Conservation (phyloP, 805 yeast genomes). For the Schwanniomyces polymorphus region DNA sequence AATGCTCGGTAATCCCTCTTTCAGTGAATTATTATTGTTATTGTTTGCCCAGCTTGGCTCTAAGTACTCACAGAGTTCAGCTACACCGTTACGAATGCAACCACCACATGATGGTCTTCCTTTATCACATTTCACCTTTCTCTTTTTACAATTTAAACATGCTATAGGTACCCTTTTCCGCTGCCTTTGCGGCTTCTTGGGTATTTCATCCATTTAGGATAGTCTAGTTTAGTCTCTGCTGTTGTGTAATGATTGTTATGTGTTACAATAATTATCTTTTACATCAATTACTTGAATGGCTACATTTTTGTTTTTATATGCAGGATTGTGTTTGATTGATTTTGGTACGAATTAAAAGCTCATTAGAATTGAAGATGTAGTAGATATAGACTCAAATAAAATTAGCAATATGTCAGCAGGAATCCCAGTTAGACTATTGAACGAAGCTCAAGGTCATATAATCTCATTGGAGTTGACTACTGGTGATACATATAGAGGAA, state of each 20-base stretch:
- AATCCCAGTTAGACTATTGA: slow-evolving; percentile 81
- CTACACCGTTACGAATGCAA: slow-evolving; percentile 40
- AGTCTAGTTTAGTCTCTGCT: neutral
- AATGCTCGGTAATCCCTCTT: neutral
- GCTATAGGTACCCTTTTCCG: slow-evolving; percentile 40
- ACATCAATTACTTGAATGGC: neutral
- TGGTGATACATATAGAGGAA: slow-evolving; percentile 89
- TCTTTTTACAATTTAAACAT: slow-evolving; percentile 38
- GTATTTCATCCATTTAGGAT: neutral
- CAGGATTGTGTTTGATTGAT: neutral
- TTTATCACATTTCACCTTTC: slow-evolving; percentile 47
- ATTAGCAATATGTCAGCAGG: slow-evolving; percentile 55
- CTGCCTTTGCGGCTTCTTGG: slow-evolving; percentile 12
- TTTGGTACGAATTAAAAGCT: neutral
- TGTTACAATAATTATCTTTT: neutral
- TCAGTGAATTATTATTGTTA: neutral
- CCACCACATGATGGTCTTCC: slow-evolving; percentile 41
- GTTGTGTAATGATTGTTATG: neutral
- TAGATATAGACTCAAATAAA: neutral
- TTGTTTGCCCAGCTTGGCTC: slow-evolving; percentile 39
- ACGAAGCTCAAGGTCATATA: slow-evolving; percentile 87
- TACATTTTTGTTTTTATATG: neutral
- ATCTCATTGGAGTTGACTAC: slow-evolving; percentile 79
- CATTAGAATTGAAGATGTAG: neutral
- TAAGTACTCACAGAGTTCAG: slow-evolving; percentile 38